Evolutionary conservation across 2,329 filamentous ascomycete species (phyloP), one percentile per base, ranked within the genome.

Genomic region (Botryotinia globosa): DNA sequence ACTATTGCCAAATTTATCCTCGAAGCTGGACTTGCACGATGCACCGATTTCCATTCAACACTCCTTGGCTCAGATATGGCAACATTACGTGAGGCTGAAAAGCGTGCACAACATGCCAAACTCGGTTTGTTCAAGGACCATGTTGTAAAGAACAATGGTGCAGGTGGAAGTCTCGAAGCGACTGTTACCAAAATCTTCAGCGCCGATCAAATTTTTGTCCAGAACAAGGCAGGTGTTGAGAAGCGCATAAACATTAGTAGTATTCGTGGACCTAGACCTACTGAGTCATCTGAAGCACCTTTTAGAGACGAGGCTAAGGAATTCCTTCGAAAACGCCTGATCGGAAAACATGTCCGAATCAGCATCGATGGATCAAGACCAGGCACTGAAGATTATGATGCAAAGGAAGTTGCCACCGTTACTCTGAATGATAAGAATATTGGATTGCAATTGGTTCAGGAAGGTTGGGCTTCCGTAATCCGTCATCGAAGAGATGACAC

Each of bases 221-320:
- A 94, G 75, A 94, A 90, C 82, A 97, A 97, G 86, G 85, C 90
- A 63, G 94, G 94, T 12, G 86, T 85, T 7, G 96, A 99, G 84
- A 97, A 94, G 87, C 91, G 94, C 79, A 90, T 98, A 81, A 97
- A 91, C 82, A 86, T 99, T 73, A 97, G 94, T 85, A 98, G 95
- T 81, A 89, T 98, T 74, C 91, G 96, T 75, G 95, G 96, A 73
- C 96, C 96, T n/a, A 94, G 97, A 80, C 88, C 92, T 4, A 91
- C 90, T 65, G 95, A 98, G 81, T 88, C 93, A 32, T 91, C 93
- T 73, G 95, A 98, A 82, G 88, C 93, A 58, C 94, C 94, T 0
- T 99, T 95, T 85, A 88, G 90, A 77, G 92, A 96, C 20, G 95
- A 98, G 80, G 95, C 96, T 45, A 99, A 99, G 85, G 96, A 99